These are phyloP conservation scores for Primulina huaijiensis DNA, from an alignment of 257 asterid genomes.

Conservation along the genomic window DNA sequence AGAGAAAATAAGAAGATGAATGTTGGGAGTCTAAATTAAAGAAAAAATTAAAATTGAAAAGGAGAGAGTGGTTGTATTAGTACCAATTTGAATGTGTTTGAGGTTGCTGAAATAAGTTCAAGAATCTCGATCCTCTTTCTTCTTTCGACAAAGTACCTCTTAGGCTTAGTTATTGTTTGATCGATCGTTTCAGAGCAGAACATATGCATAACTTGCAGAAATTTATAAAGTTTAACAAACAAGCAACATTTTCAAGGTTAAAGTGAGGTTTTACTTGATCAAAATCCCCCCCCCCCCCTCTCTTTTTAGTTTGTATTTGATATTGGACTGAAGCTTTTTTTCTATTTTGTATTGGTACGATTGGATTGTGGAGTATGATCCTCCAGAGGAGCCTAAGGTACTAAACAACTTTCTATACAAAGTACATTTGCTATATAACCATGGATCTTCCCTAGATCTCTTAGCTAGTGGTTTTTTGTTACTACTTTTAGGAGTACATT, in stretches of 20 bases:
- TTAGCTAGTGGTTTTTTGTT: conserved; percentile 22
- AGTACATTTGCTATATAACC: conserved; percentile 6
- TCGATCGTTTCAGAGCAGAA: not conserved
- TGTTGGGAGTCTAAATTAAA: not conserved
- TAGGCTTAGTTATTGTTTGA: not conserved
- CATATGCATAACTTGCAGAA: not conserved
- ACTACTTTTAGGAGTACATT: conserved; percentile 68
- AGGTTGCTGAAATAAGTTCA: not conserved
- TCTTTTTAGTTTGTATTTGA: conserved; percentile 1
- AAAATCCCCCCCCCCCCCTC: not conserved
- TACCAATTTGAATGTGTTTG: not conserved
- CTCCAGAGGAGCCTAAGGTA: conserved; percentile 98
- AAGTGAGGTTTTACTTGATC: not conserved
- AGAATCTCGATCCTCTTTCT: not conserved
- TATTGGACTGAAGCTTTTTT: conserved; percentile 6
- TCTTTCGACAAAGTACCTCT: not conserved
- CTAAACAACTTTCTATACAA: conserved; percentile 3
- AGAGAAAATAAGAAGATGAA: not conserved
- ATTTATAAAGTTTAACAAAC: not conserved
- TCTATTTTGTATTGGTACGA: conserved; percentile 47
- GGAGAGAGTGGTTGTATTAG: not conserved
- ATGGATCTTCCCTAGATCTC: conserved; percentile 13
- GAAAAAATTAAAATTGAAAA: not conserved
- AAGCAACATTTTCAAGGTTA: not conserved
- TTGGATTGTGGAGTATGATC: conserved; percentile 98